These are phyloP conservation scores for Gastrolobium bilobum DNA, from an alignment of 306 rosid genomes.

Conservation along the genomic window DNA sequence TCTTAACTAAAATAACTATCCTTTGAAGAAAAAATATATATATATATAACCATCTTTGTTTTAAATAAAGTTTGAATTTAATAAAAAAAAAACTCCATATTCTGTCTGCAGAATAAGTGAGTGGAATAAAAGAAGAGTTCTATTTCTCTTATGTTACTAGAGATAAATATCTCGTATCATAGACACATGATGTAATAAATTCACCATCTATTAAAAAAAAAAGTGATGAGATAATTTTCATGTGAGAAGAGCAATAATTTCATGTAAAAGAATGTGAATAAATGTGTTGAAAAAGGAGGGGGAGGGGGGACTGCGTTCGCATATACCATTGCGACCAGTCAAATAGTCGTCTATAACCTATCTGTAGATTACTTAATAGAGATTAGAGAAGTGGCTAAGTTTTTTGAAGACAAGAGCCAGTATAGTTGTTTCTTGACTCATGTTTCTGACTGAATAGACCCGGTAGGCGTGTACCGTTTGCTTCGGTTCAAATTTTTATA, in stretches of 20 bases:
- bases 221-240: no score
- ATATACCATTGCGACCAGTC: not conserved
- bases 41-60: not conserved
- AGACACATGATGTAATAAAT: no score
- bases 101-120: not conserved
- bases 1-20: no score
- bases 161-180: no score
- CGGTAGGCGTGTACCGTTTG: no score
- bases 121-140: not conserved
- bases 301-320: constrained; percentile 27
- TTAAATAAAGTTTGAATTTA: not conserved
- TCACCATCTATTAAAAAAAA: no score
- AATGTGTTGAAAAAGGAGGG: not conserved
- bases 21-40: no score
- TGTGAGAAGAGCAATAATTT: no score
- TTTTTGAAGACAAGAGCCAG: not conserved
- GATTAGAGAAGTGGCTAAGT: not conserved
- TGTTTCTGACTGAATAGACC: not conserved
- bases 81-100: not conserved
- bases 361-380: not conserved
- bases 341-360: not conserved
- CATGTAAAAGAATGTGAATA: not conserved
- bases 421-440: not conserved
- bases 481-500: no score
- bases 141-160: no score